Base-by-base conservation (phyloP, 306 rosid species). In the Dalbergia oliveri region DNA sequence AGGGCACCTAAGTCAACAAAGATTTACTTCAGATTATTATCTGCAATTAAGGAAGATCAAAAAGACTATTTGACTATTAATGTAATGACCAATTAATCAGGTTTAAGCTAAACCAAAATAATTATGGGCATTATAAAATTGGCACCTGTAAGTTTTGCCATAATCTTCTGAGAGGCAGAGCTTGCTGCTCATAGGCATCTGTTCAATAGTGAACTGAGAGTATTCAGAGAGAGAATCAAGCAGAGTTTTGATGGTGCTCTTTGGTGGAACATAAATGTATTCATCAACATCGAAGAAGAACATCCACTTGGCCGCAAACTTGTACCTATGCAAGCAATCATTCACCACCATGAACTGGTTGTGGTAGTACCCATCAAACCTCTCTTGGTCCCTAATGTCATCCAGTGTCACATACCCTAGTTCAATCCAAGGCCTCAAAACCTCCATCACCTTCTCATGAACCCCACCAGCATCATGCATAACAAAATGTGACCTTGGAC, bases 241-340 rank as follows among this genome's bases (percentile, higher is more conserved):
- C 41, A 94, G 92, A 3, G 95, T 45, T 12, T 91, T 90, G 12
- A 92, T 81, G 3, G 88, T 90, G 51, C 78, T 93, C 86, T 90
- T 92, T 0, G 91, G 92, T 0, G 97, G 94, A 31, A 94, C 81
- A 62, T 88, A 94, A 15, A 94, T 88, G 62, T 86, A 94, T 87
- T 94, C 98, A 59, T 94, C 99, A 0, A 94, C 89, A 56, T 94
- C 97, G 69, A 94, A 94, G 86, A 91, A 94, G 91, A 94, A 94
- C 90, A 91, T 94, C 99, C 99, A 94, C 79, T 92, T 90, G 0
- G 97, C 86, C 95, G 88, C 86, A 70, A 92, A 92, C 79, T 90
- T 91, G 61, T 94, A 84, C 7, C 97, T 82, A 53, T 87, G 93
- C 87, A 92, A 81, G 39, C 98, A 94, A 67, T 94, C 98, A 76